Conservation (phyloP, 495 filamentous ascomycete species). For the Annulohypoxylon moriforme region DNA sequence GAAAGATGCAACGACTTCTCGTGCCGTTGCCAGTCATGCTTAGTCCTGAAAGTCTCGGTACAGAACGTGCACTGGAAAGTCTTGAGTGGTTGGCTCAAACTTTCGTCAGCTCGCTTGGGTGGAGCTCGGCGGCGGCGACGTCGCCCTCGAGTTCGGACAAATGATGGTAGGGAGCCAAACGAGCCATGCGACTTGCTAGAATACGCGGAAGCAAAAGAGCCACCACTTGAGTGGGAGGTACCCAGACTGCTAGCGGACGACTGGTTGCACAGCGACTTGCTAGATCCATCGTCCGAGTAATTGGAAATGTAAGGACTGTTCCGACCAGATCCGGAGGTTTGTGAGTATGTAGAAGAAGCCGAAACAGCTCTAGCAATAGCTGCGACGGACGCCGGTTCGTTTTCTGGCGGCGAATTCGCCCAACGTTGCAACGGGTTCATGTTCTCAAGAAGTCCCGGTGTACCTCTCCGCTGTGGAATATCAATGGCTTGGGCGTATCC, state of each 20-base stretch:
- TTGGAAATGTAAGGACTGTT: conserved; percentile 65
- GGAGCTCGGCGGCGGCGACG: conserved; percentile 73
- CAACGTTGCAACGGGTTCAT: conserved; percentile 89
- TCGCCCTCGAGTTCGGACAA: conserved; percentile 65
- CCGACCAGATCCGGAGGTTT: conserved; percentile 53
- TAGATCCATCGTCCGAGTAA: conserved; percentile 73
- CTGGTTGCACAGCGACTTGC: conserved; percentile 72
- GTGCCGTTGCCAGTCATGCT: conserved; percentile 87
- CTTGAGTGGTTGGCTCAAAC: conserved; percentile 54
- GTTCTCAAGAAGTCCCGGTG: conserved; percentile 64
- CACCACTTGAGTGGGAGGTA: conserved; percentile 73
- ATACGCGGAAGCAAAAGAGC: conserved; percentile 78
- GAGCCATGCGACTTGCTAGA: conserved; percentile 75
- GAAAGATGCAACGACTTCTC: conserved; percentile 83
- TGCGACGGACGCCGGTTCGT: conserved; percentile 83
- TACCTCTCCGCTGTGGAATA: conserved; percentile 67
- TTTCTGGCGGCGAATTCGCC: conserved; percentile 85
- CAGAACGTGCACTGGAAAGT: conserved; percentile 90
- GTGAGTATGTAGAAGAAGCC: conserved; percentile 62
- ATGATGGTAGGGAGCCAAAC: conserved; percentile 72
- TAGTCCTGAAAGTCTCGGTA: conserved; percentile 80
- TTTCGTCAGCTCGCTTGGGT: conserved; percentile 42
- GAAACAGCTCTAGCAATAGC: conserved; percentile 83
- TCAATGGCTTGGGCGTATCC: conserved; percentile 70
- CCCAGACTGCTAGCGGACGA: conserved; percentile 79